These are phyloP conservation scores for Blastobotrys proliferans DNA, from an alignment of 1,139 yeast species.

Conservation along the genomic window DNA sequence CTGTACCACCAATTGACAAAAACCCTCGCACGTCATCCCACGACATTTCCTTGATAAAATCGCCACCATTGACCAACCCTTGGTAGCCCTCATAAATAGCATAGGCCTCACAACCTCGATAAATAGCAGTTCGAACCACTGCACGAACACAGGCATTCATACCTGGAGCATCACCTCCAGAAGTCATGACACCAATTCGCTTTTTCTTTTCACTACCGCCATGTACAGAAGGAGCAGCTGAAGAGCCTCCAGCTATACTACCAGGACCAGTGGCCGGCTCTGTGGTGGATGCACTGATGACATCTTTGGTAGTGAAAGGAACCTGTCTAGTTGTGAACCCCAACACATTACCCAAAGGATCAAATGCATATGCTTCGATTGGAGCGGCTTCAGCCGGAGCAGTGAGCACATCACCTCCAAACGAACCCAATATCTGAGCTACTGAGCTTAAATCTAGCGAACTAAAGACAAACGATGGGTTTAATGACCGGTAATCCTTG, in stretches of 20 bases:
- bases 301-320: conserved; percentile 31
- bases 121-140: conserved; percentile 85
- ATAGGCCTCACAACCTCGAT: conserved; percentile 87
- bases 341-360: conserved; percentile 57
- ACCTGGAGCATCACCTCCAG: conserved; percentile 99
- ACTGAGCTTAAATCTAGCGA: conserved; percentile 27
- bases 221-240: conserved; percentile 6
- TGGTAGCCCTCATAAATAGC: conserved; percentile 95
- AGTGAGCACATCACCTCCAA: conserved; percentile 26
- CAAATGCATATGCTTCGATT: conserved; percentile 47
- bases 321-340: conserved; percentile 48
- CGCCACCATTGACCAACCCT: conserved; percentile 80
- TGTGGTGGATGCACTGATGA: background rate
- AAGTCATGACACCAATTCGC: conserved; percentile 91
- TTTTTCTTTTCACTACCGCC: conserved; percentile 30
- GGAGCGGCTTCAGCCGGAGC: conserved; percentile 37
- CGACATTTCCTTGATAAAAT: conserved; percentile 68
- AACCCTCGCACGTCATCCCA: conserved; percentile 96
- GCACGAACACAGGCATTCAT: conserved; percentile 97
- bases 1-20: conserved; percentile 89
- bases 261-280: background rate
- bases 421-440: conserved; percentile 14
- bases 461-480: conserved; percentile 34
- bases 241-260: background rate
- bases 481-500: conserved; percentile 38